Conservation (phyloP, 2,329 filamentous ascomycete genomes). For the Bipolaris sorokiniana region DNA sequence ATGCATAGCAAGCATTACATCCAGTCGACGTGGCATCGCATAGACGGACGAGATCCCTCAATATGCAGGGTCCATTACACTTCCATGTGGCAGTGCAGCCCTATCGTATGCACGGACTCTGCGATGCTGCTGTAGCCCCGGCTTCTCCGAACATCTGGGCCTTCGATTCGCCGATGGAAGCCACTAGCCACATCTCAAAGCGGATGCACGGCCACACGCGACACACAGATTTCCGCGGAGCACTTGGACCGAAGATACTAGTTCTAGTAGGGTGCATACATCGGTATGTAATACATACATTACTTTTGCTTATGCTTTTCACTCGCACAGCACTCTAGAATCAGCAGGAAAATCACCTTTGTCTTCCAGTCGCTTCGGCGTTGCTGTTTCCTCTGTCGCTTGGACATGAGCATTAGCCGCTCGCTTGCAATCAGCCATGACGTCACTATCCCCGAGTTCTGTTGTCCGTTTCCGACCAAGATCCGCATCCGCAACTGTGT, state of each 20-base stretch:
- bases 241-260: neutral
- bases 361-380: neutral
- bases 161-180: constrained; percentile 16
- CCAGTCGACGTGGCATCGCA: constrained; percentile 24
- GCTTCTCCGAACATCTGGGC: constrained; percentile 24
- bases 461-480: constrained; percentile 3
- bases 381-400: constrained; percentile 6
- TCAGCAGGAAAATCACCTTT: neutral
- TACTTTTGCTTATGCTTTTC: too few relatives aligned
- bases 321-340: neutral
- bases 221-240: neutral
- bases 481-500: constrained; percentile 10
- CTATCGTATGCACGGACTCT: constrained; percentile 22
- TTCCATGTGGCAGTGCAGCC: constrained; percentile 29
- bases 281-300: too few relatives aligned
- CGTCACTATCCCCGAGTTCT: constrained; percentile 24
- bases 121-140: constrained; percentile 15
- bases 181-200: constrained; percentile 34
- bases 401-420: constrained; percentile 11
- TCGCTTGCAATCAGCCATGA: constrained; percentile 30
- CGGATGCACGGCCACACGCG: constrained; percentile 12
- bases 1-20: constrained; percentile 17
- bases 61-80: constrained; percentile 21
- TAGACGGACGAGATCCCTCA: constrained; percentile 13
- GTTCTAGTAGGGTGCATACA: neutral